A percentile compares a stretch with the other conserved stretches of the same genome.
Evolutionary conservation across 768 basidiomycete genomes (phyloP).

Genomic region (Stropharia rugosoannulata): DNA sequence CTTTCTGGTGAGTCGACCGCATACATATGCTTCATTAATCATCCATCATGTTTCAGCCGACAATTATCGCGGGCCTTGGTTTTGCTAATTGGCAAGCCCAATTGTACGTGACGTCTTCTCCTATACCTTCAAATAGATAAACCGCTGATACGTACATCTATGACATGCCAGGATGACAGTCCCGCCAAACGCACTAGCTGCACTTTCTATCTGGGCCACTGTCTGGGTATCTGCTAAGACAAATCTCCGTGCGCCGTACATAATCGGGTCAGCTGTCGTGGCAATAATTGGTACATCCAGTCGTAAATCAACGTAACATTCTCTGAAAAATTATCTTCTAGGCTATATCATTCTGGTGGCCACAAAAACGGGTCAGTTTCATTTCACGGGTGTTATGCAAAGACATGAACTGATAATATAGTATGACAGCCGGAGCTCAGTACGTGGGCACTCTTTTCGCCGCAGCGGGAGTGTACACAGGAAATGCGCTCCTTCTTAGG

Average conservation of each 20-base stretch:
- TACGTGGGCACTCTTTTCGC: conserved; percentile 59
- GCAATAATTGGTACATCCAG: conserved; percentile 47
- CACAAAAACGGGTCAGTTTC: conserved; percentile 39
- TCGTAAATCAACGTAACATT: not conserved
- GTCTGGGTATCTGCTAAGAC: conserved; percentile 51
- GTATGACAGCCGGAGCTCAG: conserved; percentile 43
- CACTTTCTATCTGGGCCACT: conserved; percentile 45
- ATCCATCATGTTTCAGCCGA: conserved; percentile 38
- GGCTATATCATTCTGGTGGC: conserved; percentile 59
- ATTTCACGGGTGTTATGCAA: not conserved
- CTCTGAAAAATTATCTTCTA: conserved; percentile 15
- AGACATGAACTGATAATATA: not conserved
- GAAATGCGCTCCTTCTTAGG: conserved; percentile 57
- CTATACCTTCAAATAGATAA: not conserved
- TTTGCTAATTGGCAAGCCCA: conserved; percentile 62
- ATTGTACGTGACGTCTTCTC: conserved; percentile 34
- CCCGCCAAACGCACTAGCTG: conserved; percentile 55
- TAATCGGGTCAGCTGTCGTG: conserved; percentile 46
- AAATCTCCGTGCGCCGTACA: conserved; percentile 49
- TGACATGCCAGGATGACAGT: conserved; percentile 46
- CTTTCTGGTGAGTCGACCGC: conserved; percentile 42
- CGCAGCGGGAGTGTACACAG: conserved; percentile 56
- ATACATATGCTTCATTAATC: not conserved
- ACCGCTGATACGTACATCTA: not conserved
- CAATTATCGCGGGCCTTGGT: conserved; percentile 57